These are phyloP conservation scores for Citrullus mucosospermus DNA, from an alignment of 306 rosid species.

Conservation along the genomic window DNA sequence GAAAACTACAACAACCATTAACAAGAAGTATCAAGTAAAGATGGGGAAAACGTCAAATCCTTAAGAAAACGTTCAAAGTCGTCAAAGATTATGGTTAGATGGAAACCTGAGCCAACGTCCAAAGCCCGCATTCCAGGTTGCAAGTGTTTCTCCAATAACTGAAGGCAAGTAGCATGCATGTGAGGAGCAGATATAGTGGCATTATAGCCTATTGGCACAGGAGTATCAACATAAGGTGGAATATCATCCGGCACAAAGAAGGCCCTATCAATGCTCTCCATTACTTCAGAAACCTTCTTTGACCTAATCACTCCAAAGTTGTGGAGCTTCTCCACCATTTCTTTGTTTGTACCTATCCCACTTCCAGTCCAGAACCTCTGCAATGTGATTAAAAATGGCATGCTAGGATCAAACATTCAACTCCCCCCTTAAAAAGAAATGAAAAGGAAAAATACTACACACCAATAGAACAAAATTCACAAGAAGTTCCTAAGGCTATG, in stretches of 20 bases:
- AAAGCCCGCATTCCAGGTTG: constrained; percentile 86
- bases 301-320: constrained; percentile 56
- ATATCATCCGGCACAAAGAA: constrained; percentile 56
- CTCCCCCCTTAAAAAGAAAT: background rate
- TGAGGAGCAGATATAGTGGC: constrained; percentile 98
- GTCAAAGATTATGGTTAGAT: background rate
- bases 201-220: constrained; percentile 75
- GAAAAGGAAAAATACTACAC: background rate
- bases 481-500: background rate
- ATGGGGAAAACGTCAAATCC: background rate
- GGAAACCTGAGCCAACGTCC: constrained; percentile 85
- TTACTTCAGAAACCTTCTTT: constrained; percentile 48
- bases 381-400: constrained; percentile 2
- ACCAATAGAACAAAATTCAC: background rate
- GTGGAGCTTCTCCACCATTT: constrained; percentile 69
- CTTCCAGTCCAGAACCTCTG: constrained; percentile 63
- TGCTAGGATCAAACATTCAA: background rate
- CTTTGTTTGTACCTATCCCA: constrained; percentile 45
- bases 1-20: background rate
- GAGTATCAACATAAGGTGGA: constrained; percentile 67
- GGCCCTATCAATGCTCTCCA: constrained; percentile 73
- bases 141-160: constrained; percentile 67
- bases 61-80: too few species aligned
- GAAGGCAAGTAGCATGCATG: constrained; percentile 94
- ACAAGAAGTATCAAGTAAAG: background rate